phyloP scores from a whole-genome alignment of 2,329 filamentous ascomycete species.

The Kalaharituber pfeilii region DNA sequence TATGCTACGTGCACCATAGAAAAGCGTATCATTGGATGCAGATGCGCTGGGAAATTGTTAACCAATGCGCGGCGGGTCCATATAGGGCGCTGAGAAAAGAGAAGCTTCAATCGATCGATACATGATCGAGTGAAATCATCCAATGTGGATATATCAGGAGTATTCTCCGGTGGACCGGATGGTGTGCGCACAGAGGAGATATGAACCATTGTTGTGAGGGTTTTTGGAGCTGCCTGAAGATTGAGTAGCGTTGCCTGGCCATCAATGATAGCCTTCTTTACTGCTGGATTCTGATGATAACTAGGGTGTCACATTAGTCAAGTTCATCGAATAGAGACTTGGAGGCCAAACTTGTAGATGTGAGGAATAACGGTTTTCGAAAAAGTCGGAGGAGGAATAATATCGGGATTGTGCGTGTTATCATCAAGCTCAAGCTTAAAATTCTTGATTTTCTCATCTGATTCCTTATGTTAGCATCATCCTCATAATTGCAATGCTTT shows the following conservation, averaged over 20 bases:
- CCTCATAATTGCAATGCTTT: background rate
- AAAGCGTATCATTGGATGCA: constrained; percentile 39
- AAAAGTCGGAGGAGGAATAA: constrained; percentile 65
- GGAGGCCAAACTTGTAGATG: constrained; percentile 33
- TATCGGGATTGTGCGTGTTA: constrained; percentile 34
- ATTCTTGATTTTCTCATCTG: constrained; percentile 41
- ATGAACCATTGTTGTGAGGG: constrained; percentile 40
- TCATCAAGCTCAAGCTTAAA: background rate
- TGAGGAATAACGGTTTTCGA: constrained; percentile 58
- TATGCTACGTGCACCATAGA: constrained; percentile 75
- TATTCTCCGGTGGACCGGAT: constrained; percentile 39
- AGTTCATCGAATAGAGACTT: background rate
- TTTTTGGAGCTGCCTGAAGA: constrained; percentile 41
- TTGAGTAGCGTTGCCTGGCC: constrained; percentile 43
- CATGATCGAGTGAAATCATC: constrained; percentile 25
- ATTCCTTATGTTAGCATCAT: background rate
- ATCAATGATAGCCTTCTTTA: constrained; percentile 43
- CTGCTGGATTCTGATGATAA: constrained; percentile 72
- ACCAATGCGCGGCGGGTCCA: constrained; percentile 71
- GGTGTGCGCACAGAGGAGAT: constrained; percentile 48
- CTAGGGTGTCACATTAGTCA: constrained; percentile 35
- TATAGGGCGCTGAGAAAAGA: constrained; percentile 59
- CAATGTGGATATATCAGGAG: constrained; percentile 33
- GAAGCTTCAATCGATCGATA: constrained; percentile 36
- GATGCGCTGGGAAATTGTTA: constrained; percentile 49